Base-by-base conservation (phyloP, 2,329 filamentous ascomycete species). In the Botrytis byssoidea region DNA sequence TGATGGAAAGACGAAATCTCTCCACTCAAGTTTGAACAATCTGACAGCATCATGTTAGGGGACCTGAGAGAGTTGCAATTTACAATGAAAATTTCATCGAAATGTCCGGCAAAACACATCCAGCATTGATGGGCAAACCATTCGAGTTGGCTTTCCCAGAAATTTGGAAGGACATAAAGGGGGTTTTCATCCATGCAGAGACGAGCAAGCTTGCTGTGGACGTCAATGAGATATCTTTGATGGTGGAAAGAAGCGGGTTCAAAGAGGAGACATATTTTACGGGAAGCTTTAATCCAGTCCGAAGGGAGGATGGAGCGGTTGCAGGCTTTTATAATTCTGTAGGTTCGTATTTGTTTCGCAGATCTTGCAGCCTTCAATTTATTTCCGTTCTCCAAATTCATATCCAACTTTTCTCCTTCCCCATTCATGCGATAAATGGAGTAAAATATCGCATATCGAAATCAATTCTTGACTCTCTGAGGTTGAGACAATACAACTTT, bases 211-310 rank as follows among this genome's bases (percentile, higher is more conserved):
- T 74, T n/a, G 77, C 79, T 32, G 74, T 64, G 0, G 74, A 76
- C 40, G 69, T 80, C 1, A 65, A 75, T 35, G 78, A 80, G 68
- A 75, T 78, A 61, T 68, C 77, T 66, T 74, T 80, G 63, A 76
- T 77, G 42, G 74, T 78, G 3, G 77, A 79, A 42, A 75, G 79
- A 10, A 74, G 73, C 42, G 76, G 75, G 0, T 78, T 77, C n/a
- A 35, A 75, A 3, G 77, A 79, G 42, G 79, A 80, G 60, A 74
- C 77, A 16, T 79, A 78, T 59, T 80, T 80, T 61, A 77, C 77
- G 18, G 79, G 78, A 12, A 79, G 75, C 37, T 78, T 80, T 44
- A 78, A 73, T n/a, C 79, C 79, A 12, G 57, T 80, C 7, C 67
- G 78, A 48, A 75, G 75, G 25, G 74, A 77, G 22, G 74, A 73